Conservation (phyloP, 1,284 basidiomycete genomes). For the Rhodotorula sp. region DNA sequence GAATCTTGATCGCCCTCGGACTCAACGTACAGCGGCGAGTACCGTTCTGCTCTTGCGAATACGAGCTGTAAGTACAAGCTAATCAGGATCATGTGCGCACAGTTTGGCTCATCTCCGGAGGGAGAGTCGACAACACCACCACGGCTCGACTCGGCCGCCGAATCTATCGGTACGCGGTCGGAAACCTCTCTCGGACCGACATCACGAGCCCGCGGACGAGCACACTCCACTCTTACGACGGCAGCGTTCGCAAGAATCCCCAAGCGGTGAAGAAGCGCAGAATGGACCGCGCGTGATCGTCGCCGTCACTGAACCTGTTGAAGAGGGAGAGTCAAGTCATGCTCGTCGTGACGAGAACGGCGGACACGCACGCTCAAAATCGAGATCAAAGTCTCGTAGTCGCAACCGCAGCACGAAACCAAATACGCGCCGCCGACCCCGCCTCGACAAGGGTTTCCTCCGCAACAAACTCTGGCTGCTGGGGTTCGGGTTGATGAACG, state of each 20-base stretch:
- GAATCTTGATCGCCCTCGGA: constrained; percentile 83
- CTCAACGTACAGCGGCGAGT: constrained; percentile 52
- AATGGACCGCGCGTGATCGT: background rate
- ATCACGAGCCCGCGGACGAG: background rate
- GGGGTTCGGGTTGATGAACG: constrained; percentile 82
- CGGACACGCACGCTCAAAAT: constrained; percentile 48
- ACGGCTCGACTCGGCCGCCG: too few species aligned
- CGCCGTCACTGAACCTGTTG: background rate
- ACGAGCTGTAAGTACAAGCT: too few species aligned
- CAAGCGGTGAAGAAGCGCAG: background rate
- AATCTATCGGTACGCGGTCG: too few species aligned
- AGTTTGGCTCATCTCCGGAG: constrained; percentile 17
- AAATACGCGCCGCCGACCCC: too few species aligned
- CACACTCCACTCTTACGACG: constrained; percentile 5
- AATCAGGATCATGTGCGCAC: too few species aligned
- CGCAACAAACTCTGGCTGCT: constrained; percentile 88
- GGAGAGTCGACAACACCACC: background rate
- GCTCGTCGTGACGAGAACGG: background rate
- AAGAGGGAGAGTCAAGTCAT: too few species aligned
- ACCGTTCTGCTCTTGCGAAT: too few species aligned
- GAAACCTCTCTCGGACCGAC: too few species aligned
- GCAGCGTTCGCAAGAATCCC: too few species aligned
- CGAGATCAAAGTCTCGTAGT: background rate
- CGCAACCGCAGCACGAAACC: constrained; percentile 27
- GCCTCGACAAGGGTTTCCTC: constrained; percentile 62